Conservation (phyloP, 2,329 filamentous ascomycete genomes). For the Polytolypa hystricis region DNA sequence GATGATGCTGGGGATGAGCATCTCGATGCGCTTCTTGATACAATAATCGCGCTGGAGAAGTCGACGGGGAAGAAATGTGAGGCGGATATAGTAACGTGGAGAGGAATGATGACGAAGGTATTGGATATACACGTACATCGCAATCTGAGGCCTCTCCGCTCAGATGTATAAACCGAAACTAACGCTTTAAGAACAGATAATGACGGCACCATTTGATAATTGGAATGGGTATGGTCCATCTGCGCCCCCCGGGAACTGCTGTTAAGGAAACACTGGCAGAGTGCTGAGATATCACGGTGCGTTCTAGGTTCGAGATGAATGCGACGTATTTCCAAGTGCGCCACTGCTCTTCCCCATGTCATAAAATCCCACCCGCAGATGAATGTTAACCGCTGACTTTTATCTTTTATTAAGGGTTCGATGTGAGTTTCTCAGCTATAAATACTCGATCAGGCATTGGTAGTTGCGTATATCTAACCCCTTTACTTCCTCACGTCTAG, state of each 20-base stretch:
- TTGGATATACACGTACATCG: too few relatives aligned
- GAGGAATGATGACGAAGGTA: slow-evolving; percentile 98
- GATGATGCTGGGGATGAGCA: slow-evolving; percentile 80
- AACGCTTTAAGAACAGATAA: slow-evolving; percentile 51
- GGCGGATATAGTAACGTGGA: slow-evolving; percentile 79
- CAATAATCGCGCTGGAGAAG: slow-evolving; percentile 63
- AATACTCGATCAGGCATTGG: too few relatives aligned
- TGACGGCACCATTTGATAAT: slow-evolving; percentile 72
- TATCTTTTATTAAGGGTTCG: slow-evolving; percentile 36
- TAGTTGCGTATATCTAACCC: too few relatives aligned
- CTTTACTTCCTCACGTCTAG: slow-evolving; percentile 38
- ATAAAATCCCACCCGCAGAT: neutral
- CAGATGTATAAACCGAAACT: too few relatives aligned
- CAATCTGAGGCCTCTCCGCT: too few relatives aligned
- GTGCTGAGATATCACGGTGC: slow-evolving; percentile 5
- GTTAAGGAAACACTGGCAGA: slow-evolving; percentile 3
- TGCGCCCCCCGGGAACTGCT: slow-evolving; percentile 4
- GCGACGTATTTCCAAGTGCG: slow-evolving; percentile 76
- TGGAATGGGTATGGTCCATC: slow-evolving; percentile 55
- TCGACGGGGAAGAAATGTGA: slow-evolving; percentile 56
- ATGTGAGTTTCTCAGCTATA: slow-evolving; percentile 44
- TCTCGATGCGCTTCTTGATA: slow-evolving; percentile 68
- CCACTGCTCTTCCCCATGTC: neutral
- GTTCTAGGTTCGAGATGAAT: slow-evolving; percentile 83
- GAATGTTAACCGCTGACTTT: slow-evolving; percentile 13